Conservation (phyloP, 257 asterid genomes). For the Verbascum thapsus region DNA sequence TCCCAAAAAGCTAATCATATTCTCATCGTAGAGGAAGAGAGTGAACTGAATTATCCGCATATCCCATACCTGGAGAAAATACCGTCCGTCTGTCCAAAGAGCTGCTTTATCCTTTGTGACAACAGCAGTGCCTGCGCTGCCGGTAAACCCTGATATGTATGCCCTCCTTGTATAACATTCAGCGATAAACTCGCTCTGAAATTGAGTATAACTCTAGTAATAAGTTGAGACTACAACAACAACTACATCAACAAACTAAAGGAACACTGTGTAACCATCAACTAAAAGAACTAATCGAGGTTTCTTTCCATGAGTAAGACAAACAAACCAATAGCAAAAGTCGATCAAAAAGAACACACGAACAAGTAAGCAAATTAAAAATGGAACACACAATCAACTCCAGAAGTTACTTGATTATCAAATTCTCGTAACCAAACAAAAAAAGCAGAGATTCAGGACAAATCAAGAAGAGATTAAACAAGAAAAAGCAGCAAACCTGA, state of each 20-base stretch:
- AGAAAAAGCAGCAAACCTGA: constrained; percentile 50
- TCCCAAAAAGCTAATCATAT: neutral
- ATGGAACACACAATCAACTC: neutral
- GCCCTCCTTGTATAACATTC: constrained; percentile 91
- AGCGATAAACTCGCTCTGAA: constrained; percentile 93
- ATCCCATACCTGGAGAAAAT: constrained; percentile 82
- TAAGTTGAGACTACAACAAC: constrained; percentile 21
- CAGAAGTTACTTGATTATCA: neutral
- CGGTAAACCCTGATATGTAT: constrained; percentile 91
- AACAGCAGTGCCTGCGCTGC: constrained; percentile 98
- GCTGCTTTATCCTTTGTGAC: constrained; percentile 97
- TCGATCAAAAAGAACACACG: neutral
- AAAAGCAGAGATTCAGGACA: neutral
- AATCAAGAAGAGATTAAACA: no score
- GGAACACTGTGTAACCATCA: neutral
- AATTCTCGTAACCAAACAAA: neutral
- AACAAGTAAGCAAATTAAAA: no score
- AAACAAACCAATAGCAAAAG: constrained; percentile 9
- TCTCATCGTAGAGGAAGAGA: constrained; percentile 5
- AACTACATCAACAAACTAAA: neutral
- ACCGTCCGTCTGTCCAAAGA: constrained; percentile 96
- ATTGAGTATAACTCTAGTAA: constrained; percentile 26
- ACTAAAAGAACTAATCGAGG: neutral
- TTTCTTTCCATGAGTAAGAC: neutral
- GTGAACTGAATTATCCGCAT: constrained; percentile 2